A percentile compares a stretch with the other conserved stretches of the same genome.
Conservation (phyloP, 2,329 filamentous ascomycete genomes). For the Alternaria alternata region DNA sequence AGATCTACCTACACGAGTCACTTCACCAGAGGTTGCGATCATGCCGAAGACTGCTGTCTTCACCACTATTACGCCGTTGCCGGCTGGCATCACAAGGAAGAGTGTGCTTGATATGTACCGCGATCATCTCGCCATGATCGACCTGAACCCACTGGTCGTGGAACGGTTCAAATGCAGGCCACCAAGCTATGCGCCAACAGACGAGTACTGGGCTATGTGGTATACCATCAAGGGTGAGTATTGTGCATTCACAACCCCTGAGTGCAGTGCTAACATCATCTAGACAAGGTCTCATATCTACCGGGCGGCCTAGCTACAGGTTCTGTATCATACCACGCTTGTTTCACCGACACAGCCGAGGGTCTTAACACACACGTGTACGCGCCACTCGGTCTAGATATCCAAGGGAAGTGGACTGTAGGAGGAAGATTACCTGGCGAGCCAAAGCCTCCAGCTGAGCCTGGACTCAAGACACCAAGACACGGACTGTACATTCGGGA, state of each 20-base stretch:
- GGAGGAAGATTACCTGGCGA: slow-evolving; percentile 77
- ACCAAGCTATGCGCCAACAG: slow-evolving; percentile 70
- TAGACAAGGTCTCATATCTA: slow-evolving; percentile 76
- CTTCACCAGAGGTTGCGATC: slow-evolving; percentile 26
- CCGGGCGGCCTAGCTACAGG: slow-evolving; percentile 71
- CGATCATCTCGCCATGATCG: slow-evolving; percentile 83
- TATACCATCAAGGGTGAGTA: slow-evolving; percentile 62
- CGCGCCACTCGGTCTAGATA: slow-evolving; percentile 81
- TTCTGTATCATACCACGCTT: slow-evolving; percentile 79
- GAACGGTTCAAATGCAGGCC: slow-evolving; percentile 73
- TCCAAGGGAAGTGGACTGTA: slow-evolving; percentile 79
- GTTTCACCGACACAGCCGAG: slow-evolving; percentile 76
- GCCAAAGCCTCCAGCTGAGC: slow-evolving; percentile 68
- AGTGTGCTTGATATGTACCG: slow-evolving; percentile 79
- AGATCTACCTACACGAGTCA: not conserved
- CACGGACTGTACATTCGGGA: slow-evolving; percentile 82
- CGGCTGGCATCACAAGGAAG: slow-evolving; percentile 70
- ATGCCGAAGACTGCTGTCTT: slow-evolving; percentile 78
- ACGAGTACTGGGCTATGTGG: slow-evolving; percentile 79
- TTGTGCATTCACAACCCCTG: not conserved
- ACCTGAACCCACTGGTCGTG: slow-evolving; percentile 83
- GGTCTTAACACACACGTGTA: slow-evolving; percentile 86
- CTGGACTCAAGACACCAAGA: slow-evolving; percentile 70
- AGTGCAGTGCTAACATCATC: slow-evolving; percentile 5
- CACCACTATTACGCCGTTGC: slow-evolving; percentile 81